Conservation (phyloP, 495 filamentous ascomycete genomes). For the Usnea hakonensis region DNA sequence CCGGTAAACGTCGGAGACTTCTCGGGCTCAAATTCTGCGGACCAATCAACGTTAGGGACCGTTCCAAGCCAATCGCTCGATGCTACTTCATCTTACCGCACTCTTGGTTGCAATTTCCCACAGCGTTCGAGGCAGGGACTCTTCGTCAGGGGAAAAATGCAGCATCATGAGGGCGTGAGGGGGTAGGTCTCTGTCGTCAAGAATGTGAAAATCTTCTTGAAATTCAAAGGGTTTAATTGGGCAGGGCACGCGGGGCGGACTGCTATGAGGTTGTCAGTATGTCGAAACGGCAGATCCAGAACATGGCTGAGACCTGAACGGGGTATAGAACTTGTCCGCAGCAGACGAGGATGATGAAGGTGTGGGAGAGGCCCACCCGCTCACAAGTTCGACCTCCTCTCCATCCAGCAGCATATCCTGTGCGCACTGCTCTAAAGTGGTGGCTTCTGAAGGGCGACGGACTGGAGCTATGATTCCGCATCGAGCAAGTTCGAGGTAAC, state of each 20-base stretch:
- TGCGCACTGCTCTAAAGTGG: background rate
- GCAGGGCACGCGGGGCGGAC: background rate
- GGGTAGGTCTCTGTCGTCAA: conserved; percentile 6
- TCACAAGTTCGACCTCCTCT: background rate
- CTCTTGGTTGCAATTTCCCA: conserved; percentile 13
- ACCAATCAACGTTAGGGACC: background rate
- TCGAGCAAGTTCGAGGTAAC: conserved; percentile 42
- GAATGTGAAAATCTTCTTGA: background rate
- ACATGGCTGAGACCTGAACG: background rate
- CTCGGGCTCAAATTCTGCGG: conserved; percentile 26
- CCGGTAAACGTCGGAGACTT: conserved; percentile 24
- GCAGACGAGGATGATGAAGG: background rate
- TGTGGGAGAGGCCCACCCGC: background rate
- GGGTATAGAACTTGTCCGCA: background rate
- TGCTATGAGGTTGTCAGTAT: background rate
- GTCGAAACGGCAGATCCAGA: background rate
- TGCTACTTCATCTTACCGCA: background rate
- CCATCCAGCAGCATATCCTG: background rate
- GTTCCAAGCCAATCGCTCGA: background rate
- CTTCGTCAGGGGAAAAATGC: background rate
- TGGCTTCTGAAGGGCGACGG: background rate
- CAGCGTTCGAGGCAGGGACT: conserved; percentile 4
- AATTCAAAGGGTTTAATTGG: background rate
- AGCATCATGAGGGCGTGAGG: conserved; percentile 5
- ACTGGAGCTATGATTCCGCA: conserved; percentile 30